phyloP scores from a whole-genome alignment of 139 green algal genomes.

The Coccomyxa sp. region DNA sequence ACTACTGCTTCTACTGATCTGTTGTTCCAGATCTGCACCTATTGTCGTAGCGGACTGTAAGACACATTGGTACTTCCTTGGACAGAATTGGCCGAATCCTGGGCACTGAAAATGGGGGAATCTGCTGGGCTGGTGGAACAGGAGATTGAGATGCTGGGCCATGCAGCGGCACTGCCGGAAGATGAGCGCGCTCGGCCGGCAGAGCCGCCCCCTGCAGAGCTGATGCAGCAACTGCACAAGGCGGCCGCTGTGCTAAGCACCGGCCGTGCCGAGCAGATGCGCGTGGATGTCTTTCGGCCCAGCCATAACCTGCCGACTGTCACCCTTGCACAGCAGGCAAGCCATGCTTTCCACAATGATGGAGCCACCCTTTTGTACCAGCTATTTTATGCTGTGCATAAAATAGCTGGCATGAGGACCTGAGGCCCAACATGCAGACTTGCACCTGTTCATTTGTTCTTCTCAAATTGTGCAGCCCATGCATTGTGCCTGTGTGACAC shows the following conservation, averaged over 20 bases:
- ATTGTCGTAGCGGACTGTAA: no score
- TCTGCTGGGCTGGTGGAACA: slow-evolving; percentile 16
- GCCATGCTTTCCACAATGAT: background rate
- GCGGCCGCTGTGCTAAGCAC: slow-evolving; percentile 6
- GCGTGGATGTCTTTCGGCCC: slow-evolving; percentile 66
- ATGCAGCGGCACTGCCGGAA: slow-evolving; percentile 26
- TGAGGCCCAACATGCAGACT: background rate
- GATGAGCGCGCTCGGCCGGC: slow-evolving; percentile 24
- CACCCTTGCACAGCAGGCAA: slow-evolving; percentile 31
- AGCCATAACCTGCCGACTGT: slow-evolving; percentile 70
- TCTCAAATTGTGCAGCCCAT: background rate
- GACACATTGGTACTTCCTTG: no score
- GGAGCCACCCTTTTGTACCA: background rate
- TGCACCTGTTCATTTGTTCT: background rate
- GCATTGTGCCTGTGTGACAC: slow-evolving; percentile 16
- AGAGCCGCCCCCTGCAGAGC: slow-evolving; percentile 13
- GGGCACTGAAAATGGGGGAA: no score
- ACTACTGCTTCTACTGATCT: no score
- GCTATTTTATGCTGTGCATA: slow-evolving; percentile 31
- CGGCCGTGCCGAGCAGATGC: slow-evolving; percentile 6
- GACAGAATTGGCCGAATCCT: no score
- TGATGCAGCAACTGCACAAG: slow-evolving; percentile 22
- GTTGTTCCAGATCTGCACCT: no score
- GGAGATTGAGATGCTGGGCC: slow-evolving; percentile 54
- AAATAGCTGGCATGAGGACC: slow-evolving; percentile 19